These are phyloP conservation scores for Saccharomyces paradoxus DNA, from an alignment of 805 yeast species.

Conservation along the genomic window DNA sequence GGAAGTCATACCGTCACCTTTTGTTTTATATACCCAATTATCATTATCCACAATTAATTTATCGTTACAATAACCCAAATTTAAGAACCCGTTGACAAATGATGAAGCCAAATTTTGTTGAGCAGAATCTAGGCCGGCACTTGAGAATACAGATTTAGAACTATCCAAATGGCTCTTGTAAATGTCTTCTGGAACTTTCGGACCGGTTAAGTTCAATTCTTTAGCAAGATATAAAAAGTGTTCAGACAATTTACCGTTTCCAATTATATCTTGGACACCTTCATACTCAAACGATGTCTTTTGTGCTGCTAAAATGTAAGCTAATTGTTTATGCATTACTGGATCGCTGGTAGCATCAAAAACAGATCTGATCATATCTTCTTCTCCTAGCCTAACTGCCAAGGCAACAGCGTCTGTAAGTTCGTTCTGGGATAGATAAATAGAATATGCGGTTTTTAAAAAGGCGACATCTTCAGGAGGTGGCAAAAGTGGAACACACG, in stretches of 20 bases:
- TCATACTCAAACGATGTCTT: conserved; percentile 70
- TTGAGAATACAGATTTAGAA: conserved; percentile 46
- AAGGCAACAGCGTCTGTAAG: conserved; percentile 83
- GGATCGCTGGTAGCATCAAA: conserved; percentile 73
- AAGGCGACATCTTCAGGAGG: conserved; percentile 89
- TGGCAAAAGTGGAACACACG: conserved; percentile 92
- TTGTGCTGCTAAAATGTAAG: conserved; percentile 80
- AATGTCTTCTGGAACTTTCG: conserved; percentile 91
- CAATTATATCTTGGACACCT: conserved; percentile 74
- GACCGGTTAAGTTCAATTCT: conserved; percentile 81
- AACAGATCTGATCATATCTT: conserved; percentile 64
- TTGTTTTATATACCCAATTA: conserved; percentile 85
- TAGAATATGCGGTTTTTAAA: conserved; percentile 78
- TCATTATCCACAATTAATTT: conserved; percentile 71
- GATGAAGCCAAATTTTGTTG: conserved; percentile 90
- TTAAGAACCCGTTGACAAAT: conserved; percentile 87
- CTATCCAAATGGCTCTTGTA: conserved; percentile 86
- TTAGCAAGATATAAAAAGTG: conserved; percentile 72
- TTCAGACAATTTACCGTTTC: conserved; percentile 70
- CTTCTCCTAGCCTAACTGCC: conserved; percentile 85
- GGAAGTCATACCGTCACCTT: conserved; percentile 83
- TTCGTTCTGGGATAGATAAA: conserved; percentile 70
- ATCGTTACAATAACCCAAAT: conserved; percentile 85
- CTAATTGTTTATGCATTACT: conserved; percentile 79
- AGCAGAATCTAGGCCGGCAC: conserved; percentile 67